These are phyloP conservation scores for Teratosphaeria zuluensis DNA, from an alignment of 2,329 filamentous ascomycete genomes.

Conservation along the genomic window DNA sequence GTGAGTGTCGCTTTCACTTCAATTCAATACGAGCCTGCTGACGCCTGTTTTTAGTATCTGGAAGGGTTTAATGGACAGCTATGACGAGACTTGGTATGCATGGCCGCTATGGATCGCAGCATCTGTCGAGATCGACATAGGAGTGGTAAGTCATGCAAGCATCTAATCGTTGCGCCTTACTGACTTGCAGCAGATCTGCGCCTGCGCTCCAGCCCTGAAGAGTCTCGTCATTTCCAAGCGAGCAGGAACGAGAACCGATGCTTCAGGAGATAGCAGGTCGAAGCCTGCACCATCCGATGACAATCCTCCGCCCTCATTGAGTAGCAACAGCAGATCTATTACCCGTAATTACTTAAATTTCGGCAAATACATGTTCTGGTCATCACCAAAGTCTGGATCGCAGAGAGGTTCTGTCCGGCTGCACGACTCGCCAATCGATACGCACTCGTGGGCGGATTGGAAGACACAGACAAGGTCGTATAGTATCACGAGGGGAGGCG, in stretches of 20 bases:
- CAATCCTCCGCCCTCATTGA: background rate
- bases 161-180: background rate
- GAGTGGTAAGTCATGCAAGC: background rate
- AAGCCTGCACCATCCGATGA: background rate
- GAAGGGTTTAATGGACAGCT: slow-evolving; percentile 28
- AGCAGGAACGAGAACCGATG: background rate
- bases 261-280: background rate
- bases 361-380: background rate
- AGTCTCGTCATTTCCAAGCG: background rate
- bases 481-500: background rate
- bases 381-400: background rate
- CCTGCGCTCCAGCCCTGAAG: slow-evolving; percentile 3
- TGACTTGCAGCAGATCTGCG: background rate
- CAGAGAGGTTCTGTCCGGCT: background rate
- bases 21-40: background rate
- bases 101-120: slow-evolving; percentile 40
- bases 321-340: background rate
- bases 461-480: background rate
- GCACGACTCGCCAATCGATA: background rate
- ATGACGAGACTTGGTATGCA: slow-evolving; percentile 37
- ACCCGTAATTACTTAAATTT: background rate
- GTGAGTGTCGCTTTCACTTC: background rate
- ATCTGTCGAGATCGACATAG: slow-evolving; percentile 34
- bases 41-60: background rate
- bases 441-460: background rate